Evolutionary conservation across 257 asterid genomes (phyloP), one percentile per base, ranked within the genome.

Genomic region (Gentiana dahurica): DNA sequence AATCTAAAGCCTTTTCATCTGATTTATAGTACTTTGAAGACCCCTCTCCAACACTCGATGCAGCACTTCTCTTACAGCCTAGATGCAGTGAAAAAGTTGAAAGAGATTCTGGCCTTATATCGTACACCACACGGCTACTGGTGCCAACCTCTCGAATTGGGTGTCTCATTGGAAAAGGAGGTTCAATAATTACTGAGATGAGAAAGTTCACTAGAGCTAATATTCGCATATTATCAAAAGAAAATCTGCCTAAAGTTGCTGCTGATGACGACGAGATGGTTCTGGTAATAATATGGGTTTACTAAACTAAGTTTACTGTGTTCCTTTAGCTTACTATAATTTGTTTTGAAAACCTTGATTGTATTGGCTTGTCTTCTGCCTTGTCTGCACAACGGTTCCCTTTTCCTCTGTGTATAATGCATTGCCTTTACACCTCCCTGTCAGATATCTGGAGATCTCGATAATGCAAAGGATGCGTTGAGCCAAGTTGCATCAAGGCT

Each of bases 121-220:
- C 96, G 48, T 78, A 71, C 65, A 85, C 96, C 36, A 87, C 91
- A 6, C 66, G 85, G 60, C 70, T 92, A 64, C 95, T 92, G 67
- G 97, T 92, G 63, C 95, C 97, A 11, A 70, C 84, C 54, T 88
- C 95, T 62, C 79, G 77, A 38, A 79, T 92, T 65, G 99, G 97
- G 58, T 85, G 95, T 69, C 95, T 92, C 54, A 86, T 88, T 72
- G 99, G 97, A 50, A 92, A 92, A 83, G 97, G 99, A 55, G 97
- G 99, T 43, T 79, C 91, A 54, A 92, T 92, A 64, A 85, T 92
- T 69, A 81, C 91, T 8, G 99, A 85, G 55, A 85, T 92, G 90
- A 83, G 99, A 77, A 87, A 69, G 77, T 71, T 81, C 71, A 83
- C 95, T 47, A 85, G 76, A 76, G 99, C 97, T 66, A 85, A 81